Conservation (phyloP, 192 early-diverging fungal genomes). For the Glomus cerebriforme region DNA sequence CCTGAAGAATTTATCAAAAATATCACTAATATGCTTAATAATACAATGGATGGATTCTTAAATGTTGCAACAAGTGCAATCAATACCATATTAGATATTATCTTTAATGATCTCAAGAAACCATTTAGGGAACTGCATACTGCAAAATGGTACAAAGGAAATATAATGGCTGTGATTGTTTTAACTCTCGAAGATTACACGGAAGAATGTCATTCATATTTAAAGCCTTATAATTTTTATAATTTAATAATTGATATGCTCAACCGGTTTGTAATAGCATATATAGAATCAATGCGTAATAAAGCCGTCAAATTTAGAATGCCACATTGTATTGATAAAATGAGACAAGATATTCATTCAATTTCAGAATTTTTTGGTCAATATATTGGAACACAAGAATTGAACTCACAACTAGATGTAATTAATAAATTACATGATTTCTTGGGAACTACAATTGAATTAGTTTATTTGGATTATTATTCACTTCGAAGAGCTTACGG, state of each 20-base stretch:
- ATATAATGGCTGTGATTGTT: constrained; percentile 81
- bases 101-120: constrained; percentile 79
- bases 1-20: constrained; percentile 57
- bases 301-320: constrained; percentile 74
- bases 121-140: constrained; percentile 78
- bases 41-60: constrained; percentile 87
- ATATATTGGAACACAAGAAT: constrained; percentile 68
- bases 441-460: constrained; percentile 72
- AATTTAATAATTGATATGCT: constrained; percentile 84
- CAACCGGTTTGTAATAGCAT: constrained; percentile 79
- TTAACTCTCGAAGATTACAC: constrained; percentile 92
- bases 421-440: constrained; percentile 80
- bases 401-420: constrained; percentile 78
- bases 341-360: constrained; percentile 72
- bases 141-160: constrained; percentile 85
- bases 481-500: constrained; percentile 85
- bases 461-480: constrained; percentile 90
- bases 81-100: constrained; percentile 77
- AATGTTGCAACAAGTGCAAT: constrained; percentile 75
- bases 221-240: constrained; percentile 87
- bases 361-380: constrained; percentile 78
- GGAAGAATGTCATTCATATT: constrained; percentile 78
- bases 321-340: constrained; percentile 66
- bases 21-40: constrained; percentile 64
- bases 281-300: constrained; percentile 83